Percentiles rank a stretch among this genome's conserved stretches.
These are phyloP conservation scores for Ampelocalamus luodianensis DNA, from an alignment of 176 grass and related monocot genomes.

Conservation along the genomic window DNA sequence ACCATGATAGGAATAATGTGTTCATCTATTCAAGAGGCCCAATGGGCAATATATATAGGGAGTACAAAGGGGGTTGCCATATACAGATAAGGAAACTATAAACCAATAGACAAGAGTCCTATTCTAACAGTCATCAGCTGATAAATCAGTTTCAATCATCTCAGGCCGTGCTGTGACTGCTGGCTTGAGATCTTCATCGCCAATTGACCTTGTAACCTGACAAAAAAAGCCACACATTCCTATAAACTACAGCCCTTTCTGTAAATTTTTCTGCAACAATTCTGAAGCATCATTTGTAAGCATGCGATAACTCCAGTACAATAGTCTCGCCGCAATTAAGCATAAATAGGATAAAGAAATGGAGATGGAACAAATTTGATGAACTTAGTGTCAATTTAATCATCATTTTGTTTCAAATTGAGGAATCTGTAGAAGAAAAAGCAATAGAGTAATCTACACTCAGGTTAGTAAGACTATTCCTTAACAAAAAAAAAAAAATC, in stretches of 20 bases:
- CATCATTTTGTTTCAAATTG: background rate
- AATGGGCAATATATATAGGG: no score
- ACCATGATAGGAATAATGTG: no score
- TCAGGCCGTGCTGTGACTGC: slow-evolving; percentile 90
- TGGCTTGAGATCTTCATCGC: slow-evolving; percentile 95
- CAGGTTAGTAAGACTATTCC: background rate
- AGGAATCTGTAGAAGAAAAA: background rate
- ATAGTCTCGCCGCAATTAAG: background rate
- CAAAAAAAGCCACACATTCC: slow-evolving; percentile 30
- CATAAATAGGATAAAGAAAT: slow-evolving; percentile 11
- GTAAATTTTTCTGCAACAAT: slow-evolving; percentile 13
- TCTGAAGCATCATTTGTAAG: background rate
- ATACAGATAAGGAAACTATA: no score
- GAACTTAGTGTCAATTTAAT: background rate
- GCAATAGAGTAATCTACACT: slow-evolving; percentile 12
- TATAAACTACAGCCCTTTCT: background rate
- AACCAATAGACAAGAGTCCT: no score
- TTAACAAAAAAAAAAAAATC: no score
- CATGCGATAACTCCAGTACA: background rate
- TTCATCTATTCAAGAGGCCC: no score
- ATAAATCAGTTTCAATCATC: slow-evolving; percentile 74
- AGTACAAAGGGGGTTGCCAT: no score
- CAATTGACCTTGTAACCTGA: slow-evolving; percentile 94
- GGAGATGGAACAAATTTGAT: slow-evolving; percentile 15
- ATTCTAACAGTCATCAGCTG: no score